Base-by-base conservation (phyloP, 139 green algal species). In the Closterium sp. region DNA sequence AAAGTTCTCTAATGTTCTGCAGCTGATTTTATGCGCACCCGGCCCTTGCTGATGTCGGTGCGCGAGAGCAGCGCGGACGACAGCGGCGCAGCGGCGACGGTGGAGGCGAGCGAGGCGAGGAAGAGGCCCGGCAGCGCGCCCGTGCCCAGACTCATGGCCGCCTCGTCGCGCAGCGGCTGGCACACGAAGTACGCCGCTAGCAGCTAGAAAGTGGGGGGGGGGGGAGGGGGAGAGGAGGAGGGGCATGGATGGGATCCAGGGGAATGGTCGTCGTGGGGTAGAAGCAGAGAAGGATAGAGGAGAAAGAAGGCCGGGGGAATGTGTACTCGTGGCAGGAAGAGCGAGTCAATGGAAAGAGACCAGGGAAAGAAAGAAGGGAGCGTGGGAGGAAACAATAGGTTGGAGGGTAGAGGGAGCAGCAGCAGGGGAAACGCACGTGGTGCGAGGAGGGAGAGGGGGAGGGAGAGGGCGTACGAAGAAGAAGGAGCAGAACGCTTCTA, bases 111-210 rank as follows among this genome's bases (percentile, higher is more conserved):
- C 23, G 87, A 95, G 31, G 33, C 89, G 3, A 93, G 83, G 84
- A 96, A 96, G 28, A 96, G 87, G 19, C 23, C 21, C 12, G 91
- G 91, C 43, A 93, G 43, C 21, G 86, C 35, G 38, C 84, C 86
- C n/a, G 83, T 93, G 69, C 93, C 96, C 12, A 97, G 89, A 0
- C 95, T 91, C 23, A 97, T 94, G 23, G 93, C 96, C 9, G 95
- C 96, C 84, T 97, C 96, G 85, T 97, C 96, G 0, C 96, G 87
- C 12, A 97, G 92, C 0, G 96, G 96, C 55, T 97, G 91, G 69
- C 97, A 91, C 36, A 97, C n/a, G 85, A 96, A 97, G 93, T 97
- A 97, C 21, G 95, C 91, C 21, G 84, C 90, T 28, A 97, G 93
- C 16, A 96, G 66, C 90, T 93, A 84, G 84, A 19, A 5, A 10